These are phyloP conservation scores for Pyrenochaeta sp. DNA, from an alignment of 2,329 filamentous ascomycete genomes.

Conservation along the genomic window DNA sequence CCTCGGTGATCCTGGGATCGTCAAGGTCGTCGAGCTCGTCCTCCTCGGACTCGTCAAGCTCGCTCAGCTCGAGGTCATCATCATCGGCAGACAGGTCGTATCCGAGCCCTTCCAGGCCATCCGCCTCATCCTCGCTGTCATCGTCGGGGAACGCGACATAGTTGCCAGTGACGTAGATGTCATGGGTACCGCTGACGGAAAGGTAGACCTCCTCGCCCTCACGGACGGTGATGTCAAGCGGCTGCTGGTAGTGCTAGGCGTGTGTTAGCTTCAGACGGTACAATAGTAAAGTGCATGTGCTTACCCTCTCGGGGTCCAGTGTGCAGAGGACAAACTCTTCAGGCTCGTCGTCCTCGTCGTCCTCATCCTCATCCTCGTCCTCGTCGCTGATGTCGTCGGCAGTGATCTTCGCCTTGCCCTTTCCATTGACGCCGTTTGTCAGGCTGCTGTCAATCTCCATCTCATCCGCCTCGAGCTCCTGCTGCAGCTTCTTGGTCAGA, in stretches of 20 bases:
- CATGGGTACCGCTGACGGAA: conserved; percentile 87
- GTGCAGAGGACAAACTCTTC: conserved; percentile 97
- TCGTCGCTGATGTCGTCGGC: conserved; percentile 81
- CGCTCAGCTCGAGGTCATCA: conserved; percentile 70
- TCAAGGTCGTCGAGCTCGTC: conserved; percentile 68
- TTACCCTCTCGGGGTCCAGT: conserved; percentile 89
- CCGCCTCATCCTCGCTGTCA: conserved; percentile 67
- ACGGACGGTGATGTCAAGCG: conserved; percentile 89
- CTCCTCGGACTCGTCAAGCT: conserved; percentile 59
- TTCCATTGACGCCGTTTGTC: conserved; percentile 63
- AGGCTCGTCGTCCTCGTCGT: conserved; percentile 66
- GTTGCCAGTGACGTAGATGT: conserved; percentile 93
- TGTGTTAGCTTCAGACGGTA: conserved; percentile 35
- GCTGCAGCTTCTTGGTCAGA: conserved; percentile 78
- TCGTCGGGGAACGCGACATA: conserved; percentile 78
- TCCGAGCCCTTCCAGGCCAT: conserved; percentile 69
- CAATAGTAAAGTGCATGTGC: conserved; percentile 48
- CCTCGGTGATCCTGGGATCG: conserved; percentile 83
- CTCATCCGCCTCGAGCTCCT: conserved; percentile 72
- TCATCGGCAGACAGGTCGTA: conserved; percentile 84
- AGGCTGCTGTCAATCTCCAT: conserved; percentile 72
- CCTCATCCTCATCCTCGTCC: conserved; percentile 56
- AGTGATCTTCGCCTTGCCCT: conserved; percentile 66
- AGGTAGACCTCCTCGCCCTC: conserved; percentile 94
- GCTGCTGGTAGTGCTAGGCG: conserved; percentile 89